Conservation (phyloP, 306 rosid species). For the Mimosa pudica region DNA sequence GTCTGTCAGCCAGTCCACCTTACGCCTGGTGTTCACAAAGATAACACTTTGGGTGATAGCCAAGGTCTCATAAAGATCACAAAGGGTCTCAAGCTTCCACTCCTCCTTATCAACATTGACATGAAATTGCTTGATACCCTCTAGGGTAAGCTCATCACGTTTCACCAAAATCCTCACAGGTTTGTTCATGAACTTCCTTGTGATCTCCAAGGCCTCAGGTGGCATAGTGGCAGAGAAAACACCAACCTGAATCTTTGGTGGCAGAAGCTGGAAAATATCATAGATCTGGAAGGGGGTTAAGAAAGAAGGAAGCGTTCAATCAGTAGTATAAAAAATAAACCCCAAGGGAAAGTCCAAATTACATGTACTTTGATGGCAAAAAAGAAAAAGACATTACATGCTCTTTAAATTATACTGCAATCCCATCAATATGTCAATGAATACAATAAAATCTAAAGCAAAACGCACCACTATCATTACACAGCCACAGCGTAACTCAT, state of each 20-base stretch:
- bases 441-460: not conserved
- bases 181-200: conserved; percentile 73
- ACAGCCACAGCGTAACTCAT: not conserved
- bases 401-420: not conserved
- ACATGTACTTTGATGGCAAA: not conserved
- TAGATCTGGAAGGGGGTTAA: conserved; percentile 51
- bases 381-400: not conserved
- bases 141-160: conserved; percentile 71
- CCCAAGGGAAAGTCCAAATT: conserved; percentile 4
- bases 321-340: conserved; percentile 3
- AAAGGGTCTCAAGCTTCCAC: conserved; percentile 73
- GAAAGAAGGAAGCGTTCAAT: not conserved
- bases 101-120: conserved; percentile 73
- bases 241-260: conserved; percentile 71
- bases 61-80: conserved; percentile 69
- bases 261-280: conserved; percentile 72
- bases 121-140: conserved; percentile 68
- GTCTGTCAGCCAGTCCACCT: conserved; percentile 73
- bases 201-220: conserved; percentile 73
- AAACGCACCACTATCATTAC: not conserved
- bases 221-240: conserved; percentile 80
- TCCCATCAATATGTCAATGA: not conserved
- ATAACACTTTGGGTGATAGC: conserved; percentile 74
- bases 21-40: conserved; percentile 71
- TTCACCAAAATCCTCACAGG: conserved; percentile 70